Base-by-base conservation (phyloP, 2,329 filamentous ascomycete species). In the Aspergillus amoenus region DNA sequence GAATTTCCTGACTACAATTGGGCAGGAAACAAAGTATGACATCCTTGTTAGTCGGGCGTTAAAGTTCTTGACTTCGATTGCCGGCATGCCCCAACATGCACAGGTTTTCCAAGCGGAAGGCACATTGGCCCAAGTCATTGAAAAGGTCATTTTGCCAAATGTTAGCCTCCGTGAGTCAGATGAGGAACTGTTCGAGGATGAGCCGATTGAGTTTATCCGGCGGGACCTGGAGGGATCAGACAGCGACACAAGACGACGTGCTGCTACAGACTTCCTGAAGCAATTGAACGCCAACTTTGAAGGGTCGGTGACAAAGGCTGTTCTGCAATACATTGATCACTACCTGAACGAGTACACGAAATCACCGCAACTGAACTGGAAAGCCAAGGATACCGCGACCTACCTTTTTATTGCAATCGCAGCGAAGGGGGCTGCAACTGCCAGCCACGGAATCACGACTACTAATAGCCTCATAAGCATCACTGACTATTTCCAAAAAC, bases 161-260 rank as follows among this genome's bases (percentile, higher is more conserved):
- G 86, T 99, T 57, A 89, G 89, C 15, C 79, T 99, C 59, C 87
- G 95, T 64, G 94, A 97, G 68, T 94, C 93, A 0, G 95, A 99
- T 64, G 84, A 96, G 54, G 94, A 99, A 73, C 83, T 96, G 64
- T 97, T 99, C 66, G 94, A 99, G 72, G 95, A 99, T 71, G 95
- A 99, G 78, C 94, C 94, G 0, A 99, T 99, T 64, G 94, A 99
- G 74, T 99, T 96, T 71, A 99, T 99, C 69, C 85, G 94, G 61
- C 85, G 92, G 68, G 94, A 99, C 74, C 81, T 99, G 47, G 94
- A 99, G 73, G 94, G 94, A 6, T 97, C 94, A 2, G 94, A 99
- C 74, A 95, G 89, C 54, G 94, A 97, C 72, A 99, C 94, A 1
- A 84, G 94, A 69, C 84, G 94, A 64, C 85, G 94, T 68, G 93